Conservation (phyloP, 2,329 filamentous ascomycete genomes). For the Epichloe festucae region DNA sequence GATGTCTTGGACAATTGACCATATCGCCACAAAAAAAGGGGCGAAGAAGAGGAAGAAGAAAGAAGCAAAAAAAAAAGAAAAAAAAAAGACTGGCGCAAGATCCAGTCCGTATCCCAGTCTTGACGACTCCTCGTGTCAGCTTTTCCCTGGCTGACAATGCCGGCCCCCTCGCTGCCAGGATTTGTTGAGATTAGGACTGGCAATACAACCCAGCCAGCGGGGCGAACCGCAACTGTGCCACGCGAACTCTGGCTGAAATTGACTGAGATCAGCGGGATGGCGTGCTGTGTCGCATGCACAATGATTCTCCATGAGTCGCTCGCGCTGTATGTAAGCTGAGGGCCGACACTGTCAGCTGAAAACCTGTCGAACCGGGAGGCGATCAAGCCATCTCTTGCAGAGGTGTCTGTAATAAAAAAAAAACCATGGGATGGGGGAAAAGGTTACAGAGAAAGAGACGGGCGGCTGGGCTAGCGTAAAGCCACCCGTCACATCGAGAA, state of each 20-base stretch:
- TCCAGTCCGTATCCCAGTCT: neutral
- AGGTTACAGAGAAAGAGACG: neutral
- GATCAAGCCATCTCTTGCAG: neutral
- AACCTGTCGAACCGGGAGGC: neutral
- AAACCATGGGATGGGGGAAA: neutral
- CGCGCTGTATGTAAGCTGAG: neutral
- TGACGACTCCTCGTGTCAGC: neutral
- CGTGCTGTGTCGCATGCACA: neutral
- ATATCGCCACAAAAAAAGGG: neutral
- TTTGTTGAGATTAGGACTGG: neutral
- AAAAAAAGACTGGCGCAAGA: neutral
- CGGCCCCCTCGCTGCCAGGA: neutral
- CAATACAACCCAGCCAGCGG: neutral
- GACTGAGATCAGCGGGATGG: slow-evolving; percentile 1
- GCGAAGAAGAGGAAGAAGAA: neutral
- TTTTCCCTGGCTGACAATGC: neutral
- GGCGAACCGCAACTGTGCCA: slow-evolving; percentile 1
- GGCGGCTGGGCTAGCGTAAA: too few species aligned
- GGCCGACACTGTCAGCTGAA: neutral
- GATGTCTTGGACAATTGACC: slow-evolving; percentile 1
- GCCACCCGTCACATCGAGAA: too few species aligned
- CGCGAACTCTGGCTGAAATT: neutral
- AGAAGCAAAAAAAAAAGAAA: neutral
- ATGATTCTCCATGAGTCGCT: neutral
- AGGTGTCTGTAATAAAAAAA: neutral